Conservation (phyloP, 306 rosid genomes). For the Sophora flavescens region DNA sequence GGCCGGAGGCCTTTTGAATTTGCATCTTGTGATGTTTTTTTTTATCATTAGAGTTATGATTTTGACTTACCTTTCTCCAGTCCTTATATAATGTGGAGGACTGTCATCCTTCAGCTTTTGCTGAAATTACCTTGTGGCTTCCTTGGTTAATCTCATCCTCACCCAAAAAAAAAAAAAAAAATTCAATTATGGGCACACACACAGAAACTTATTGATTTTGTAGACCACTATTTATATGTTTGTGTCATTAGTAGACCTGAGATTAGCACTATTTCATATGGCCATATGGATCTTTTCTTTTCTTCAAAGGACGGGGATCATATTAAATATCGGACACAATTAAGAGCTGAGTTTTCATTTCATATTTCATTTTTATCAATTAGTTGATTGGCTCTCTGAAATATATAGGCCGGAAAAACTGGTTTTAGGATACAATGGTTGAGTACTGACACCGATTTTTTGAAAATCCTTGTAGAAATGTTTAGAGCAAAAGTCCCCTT, state of each 20-base stretch:
- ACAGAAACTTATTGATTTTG: not conserved
- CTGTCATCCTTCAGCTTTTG: conserved; percentile 28
- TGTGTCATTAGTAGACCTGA: too few species aligned
- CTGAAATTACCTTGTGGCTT: conserved; percentile 7
- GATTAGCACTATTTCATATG: too few species aligned
- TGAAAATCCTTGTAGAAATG: conserved; percentile 6
- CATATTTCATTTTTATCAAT: not conserved
- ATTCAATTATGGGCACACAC: too few species aligned
- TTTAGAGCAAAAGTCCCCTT: not conserved
- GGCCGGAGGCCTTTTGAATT: too few species aligned
- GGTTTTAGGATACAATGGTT: not conserved
- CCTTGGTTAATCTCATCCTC: not conserved
- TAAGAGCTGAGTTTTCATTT: not conserved
- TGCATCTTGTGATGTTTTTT: not conserved
- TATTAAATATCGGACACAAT: not conserved
- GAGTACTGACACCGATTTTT: not conserved
- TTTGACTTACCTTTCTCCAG: not conserved
- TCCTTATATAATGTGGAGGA: not conserved
- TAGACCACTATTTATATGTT: not conserved
- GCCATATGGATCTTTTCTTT: not conserved
- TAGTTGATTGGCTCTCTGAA: conserved; percentile 17
- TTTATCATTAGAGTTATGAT: not conserved
- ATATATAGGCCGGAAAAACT: conserved; percentile 1
- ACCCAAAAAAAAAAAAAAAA: too few species aligned
- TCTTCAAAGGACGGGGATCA: not conserved